Percentiles rank a stretch among this genome's conserved stretches.
Evolutionary conservation across 805 yeast genomes (phyloP).

Genomic region (Sugiyamaella floridensis): DNA sequence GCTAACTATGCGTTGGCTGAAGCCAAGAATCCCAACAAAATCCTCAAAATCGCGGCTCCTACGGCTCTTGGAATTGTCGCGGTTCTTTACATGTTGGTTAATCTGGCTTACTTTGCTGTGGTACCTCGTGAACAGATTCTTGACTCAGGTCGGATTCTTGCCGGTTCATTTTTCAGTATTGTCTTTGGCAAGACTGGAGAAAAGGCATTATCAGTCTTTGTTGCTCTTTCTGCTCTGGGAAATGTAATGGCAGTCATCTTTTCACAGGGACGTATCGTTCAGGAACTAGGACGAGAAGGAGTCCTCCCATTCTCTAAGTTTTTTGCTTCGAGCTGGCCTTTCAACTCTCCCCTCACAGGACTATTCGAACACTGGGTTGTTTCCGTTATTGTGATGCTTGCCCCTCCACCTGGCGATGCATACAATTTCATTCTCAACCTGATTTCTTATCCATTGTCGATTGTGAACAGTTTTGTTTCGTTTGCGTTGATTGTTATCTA

Average conservation of each 20-base stretch:
- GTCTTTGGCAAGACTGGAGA: constrained; percentile 66
- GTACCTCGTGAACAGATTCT: constrained; percentile 41
- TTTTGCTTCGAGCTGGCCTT: constrained; percentile 66
- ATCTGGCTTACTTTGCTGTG: constrained; percentile 59
- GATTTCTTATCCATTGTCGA: constrained; percentile 74
- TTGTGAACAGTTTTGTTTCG: constrained; percentile 61
- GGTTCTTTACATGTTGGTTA: constrained; percentile 64
- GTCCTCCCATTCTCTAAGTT: constrained; percentile 65
- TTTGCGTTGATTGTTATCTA: constrained; percentile 55
- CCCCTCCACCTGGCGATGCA: constrained; percentile 85
- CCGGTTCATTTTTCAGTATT: constrained; percentile 65
- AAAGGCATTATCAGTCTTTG: constrained; percentile 69
- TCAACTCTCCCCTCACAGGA: constrained; percentile 67
- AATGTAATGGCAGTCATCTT: constrained; percentile 75
- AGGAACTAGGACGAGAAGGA: constrained; percentile 78
- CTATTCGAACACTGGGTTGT: constrained; percentile 70
- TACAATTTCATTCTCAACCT: constrained; percentile 73
- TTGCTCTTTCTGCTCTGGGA: constrained; percentile 75
- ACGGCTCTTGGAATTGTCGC: constrained; percentile 54
- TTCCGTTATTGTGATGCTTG: constrained; percentile 64
- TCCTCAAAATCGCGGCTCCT: constrained; percentile 70
- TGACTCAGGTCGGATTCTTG: constrained; percentile 60
- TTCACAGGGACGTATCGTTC: constrained; percentile 75
- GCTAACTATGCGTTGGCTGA: constrained; percentile 81
- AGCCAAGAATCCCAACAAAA: constrained; percentile 62